These are phyloP conservation scores for Fraxinus excelsior DNA, from an alignment of 257 asterid genomes.

Conservation along the genomic window DNA sequence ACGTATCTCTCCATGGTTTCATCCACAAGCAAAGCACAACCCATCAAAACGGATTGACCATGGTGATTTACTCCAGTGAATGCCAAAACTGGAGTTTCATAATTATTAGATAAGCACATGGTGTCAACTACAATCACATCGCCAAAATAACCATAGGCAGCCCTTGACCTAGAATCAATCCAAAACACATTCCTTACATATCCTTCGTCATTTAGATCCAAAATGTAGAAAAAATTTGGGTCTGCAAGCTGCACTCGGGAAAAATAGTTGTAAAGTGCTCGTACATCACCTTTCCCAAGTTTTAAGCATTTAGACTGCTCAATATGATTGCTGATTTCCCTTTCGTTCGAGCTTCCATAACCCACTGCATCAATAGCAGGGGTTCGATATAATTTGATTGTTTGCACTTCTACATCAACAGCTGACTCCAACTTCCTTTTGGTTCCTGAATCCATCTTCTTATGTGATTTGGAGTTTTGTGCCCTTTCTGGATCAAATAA, in stretches of 20 bases:
- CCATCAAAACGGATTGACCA: slow-evolving; percentile 42
- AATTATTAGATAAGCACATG: slow-evolving; percentile 33
- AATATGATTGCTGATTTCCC: slow-evolving; percentile 31
- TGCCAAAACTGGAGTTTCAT: slow-evolving; percentile 38
- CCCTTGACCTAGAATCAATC: slow-evolving; percentile 60
- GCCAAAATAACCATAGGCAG: slow-evolving; percentile 46
- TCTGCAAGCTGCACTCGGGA: slow-evolving; percentile 42
- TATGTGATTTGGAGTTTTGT: slow-evolving; percentile 57
- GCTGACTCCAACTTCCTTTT: slow-evolving; percentile 62
- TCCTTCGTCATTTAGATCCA: slow-evolving; percentile 58
- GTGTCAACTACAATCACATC: slow-evolving; percentile 52
- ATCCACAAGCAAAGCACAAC: slow-evolving; percentile 52
- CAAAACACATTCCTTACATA: slow-evolving; percentile 55
- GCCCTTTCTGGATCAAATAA: slow-evolving; percentile 63
- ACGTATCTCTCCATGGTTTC: slow-evolving; percentile 45
- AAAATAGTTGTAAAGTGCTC: slow-evolving; percentile 41
- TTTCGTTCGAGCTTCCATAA: slow-evolving; percentile 45
- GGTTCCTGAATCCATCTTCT: slow-evolving; percentile 53
- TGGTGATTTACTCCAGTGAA: slow-evolving; percentile 62
- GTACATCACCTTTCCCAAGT: slow-evolving; percentile 38
- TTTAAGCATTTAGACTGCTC: slow-evolving; percentile 34
- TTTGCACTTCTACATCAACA: slow-evolving; percentile 53
- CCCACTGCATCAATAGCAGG: slow-evolving; percentile 52
- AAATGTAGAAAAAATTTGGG: slow-evolving; percentile 50
- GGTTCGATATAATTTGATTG: slow-evolving; percentile 63